These are phyloP conservation scores for Colletotrichum plurivorum DNA, from an alignment of 2,329 filamentous ascomycete species.

Conservation along the genomic window DNA sequence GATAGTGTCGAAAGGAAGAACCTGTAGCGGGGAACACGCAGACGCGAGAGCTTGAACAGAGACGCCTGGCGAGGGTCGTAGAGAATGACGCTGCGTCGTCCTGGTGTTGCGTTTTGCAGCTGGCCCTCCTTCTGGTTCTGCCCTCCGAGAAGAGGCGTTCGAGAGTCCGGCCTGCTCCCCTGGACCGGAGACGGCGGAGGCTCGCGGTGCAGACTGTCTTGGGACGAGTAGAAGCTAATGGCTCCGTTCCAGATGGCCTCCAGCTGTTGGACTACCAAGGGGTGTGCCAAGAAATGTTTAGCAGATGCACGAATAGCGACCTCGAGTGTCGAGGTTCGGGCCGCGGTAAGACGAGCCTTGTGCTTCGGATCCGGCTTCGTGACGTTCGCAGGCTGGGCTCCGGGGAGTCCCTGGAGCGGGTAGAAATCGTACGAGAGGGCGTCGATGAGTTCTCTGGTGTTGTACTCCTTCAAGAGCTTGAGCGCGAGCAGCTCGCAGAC, in stretches of 20 bases:
- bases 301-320: slow-evolving; percentile 93
- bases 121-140: slow-evolving; percentile 50
- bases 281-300: slow-evolving; percentile 92
- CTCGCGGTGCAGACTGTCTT: slow-evolving; percentile 84
- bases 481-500: slow-evolving; percentile 93
- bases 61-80: slow-evolving; percentile 94
- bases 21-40: slow-evolving; percentile 92
- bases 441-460: slow-evolving; percentile 91
- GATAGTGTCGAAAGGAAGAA: slow-evolving; percentile 92
- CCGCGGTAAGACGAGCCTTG: slow-evolving; percentile 69
- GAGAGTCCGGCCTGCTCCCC: slow-evolving; percentile 55
- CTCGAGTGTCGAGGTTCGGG: slow-evolving; percentile 90
- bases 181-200: slow-evolving; percentile 49
- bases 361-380: slow-evolving; percentile 53
- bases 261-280: slow-evolving; percentile 92
- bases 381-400: slow-evolving; percentile 55
- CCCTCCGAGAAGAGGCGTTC: slow-evolving; percentile 66
- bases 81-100: slow-evolving; percentile 83
- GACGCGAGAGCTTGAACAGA: slow-evolving; percentile 88
- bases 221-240: slow-evolving; percentile 92
- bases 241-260: slow-evolving; percentile 97
- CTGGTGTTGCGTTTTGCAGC: slow-evolving; percentile 51
- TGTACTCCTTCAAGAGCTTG: slow-evolving; percentile 90
- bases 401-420: slow-evolving; percentile 84
- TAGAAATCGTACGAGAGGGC: slow-evolving; percentile 96